Percentiles rank a stretch among this genome's conserved stretches.
Conservation (phyloP, 306 rosid genomes). For the Hylodesmum podocarpum region DNA sequence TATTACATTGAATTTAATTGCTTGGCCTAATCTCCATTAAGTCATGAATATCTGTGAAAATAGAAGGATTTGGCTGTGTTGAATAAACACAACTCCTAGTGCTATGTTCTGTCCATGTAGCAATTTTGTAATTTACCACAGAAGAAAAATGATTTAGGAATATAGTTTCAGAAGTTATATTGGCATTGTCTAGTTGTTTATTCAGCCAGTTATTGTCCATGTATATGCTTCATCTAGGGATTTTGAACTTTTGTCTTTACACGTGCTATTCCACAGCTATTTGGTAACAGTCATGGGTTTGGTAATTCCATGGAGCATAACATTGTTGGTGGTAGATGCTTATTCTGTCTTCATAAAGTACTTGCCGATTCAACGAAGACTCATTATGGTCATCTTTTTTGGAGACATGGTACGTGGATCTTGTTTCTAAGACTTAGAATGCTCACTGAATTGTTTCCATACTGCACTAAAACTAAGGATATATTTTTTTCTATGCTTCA, state of each 20-base stretch:
- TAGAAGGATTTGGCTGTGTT: background rate
- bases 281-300: constrained; percentile 93
- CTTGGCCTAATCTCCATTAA: background rate
- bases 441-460: background rate
- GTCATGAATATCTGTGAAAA: background rate
- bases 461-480: constrained; percentile 20
- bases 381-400: constrained; percentile 45
- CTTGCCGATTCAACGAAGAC: constrained; percentile 59
- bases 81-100: background rate
- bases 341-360: constrained; percentile 65
- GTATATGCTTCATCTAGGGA: background rate
- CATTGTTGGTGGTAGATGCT: constrained; percentile 74
- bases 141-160: background rate
- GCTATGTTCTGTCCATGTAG: background rate
- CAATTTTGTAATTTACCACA: background rate
- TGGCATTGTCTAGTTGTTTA: background rate
- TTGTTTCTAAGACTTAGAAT: background rate
- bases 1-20: background rate
- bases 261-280: constrained; percentile 58
- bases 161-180: background rate
- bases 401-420: constrained; percentile 75
- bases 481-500: constrained; percentile 29
- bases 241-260: background rate
- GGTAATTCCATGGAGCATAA: constrained; percentile 87
- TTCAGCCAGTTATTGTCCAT: background rate